phyloP scores from a whole-genome alignment of 2,329 filamentous ascomycete genomes.

The Paecilomyces sp. region DNA sequence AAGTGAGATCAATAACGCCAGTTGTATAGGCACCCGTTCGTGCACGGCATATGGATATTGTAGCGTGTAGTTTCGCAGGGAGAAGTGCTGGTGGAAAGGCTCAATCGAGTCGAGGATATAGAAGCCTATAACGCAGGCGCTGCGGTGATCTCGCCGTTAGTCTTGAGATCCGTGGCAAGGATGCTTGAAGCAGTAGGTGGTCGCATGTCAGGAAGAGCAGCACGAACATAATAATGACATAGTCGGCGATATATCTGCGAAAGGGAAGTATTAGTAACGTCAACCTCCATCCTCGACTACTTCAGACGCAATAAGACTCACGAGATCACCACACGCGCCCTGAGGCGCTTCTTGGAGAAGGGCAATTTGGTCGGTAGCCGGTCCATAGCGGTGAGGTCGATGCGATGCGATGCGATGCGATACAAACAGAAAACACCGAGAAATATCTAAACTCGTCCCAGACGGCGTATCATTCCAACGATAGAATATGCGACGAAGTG shows the following conservation, averaged over 20 bases:
- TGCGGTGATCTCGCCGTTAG: conserved; percentile 17
- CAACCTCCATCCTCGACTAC: neutral
- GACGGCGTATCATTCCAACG: neutral
- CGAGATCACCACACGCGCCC: conserved; percentile 47
- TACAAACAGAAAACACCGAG: neutral
- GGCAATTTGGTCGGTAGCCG: conserved; percentile 38
- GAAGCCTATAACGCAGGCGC: conserved; percentile 46
- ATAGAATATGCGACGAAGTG: neutral
- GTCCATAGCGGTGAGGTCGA: conserved; percentile 12
- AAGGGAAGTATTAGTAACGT: neutral
- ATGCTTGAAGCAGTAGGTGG: neutral
- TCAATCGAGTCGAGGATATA: conserved; percentile 46
- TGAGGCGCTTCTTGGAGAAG: conserved; percentile 47
- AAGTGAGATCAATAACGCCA: conserved; percentile 44
- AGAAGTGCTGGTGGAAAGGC: conserved; percentile 53
- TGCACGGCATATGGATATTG: conserved; percentile 52
- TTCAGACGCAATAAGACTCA: conserved; percentile 25
- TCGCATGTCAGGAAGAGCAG: neutral
- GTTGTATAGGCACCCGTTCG: conserved; percentile 47
- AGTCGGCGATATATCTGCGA: conserved; percentile 50
- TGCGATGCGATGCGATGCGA: neutral
- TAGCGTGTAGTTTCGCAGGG: conserved; percentile 49
- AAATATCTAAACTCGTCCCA: neutral
- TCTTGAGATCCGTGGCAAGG: conserved; percentile 1
- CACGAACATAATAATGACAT: conserved; percentile 51